Base-by-base conservation (phyloP, 352 stramenopile species). In the Phytophthora pistaciae region DNA sequence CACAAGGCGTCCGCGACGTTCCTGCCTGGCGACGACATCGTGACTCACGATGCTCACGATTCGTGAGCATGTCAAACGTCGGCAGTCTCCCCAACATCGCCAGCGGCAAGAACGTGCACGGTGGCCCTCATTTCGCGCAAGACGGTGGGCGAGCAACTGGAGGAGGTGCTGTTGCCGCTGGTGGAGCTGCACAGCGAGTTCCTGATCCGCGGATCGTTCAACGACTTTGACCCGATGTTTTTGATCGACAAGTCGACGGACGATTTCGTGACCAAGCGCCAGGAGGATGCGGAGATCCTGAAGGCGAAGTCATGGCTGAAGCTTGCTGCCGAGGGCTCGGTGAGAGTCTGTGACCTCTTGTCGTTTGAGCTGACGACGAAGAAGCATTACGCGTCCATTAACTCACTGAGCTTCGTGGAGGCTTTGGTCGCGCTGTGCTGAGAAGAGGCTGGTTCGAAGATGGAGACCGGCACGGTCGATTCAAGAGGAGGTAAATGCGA, bases 161-260 rank as follows among this genome's bases (percentile, higher is more conserved):
- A 81, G 16, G 84, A 91, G 62, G 71, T 81, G 48, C 64, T 91
- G 3, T 78, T 88, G 68, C 85, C 87, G 31, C 70, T 94, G 1
- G 83, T 96, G 10, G 84, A 95, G 64, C 71, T 97, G 14, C 80
- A 82, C 44, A 95, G 84, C 33, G 88, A 95, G 70, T 97, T 97
- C 62, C 68, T 97, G 27, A 94, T 97, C 60, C 89, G 91, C 38
- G 91, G 89, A 31, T 81, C 78, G 18, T 96, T 95, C 31, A 59
- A 76, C 0, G 88, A 96, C 69, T 95, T 95, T n/a, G n/a, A n/a
- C n/a, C n/a, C n/a, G n/a, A n/a, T n/a, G n/a, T n/a, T n/a, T n/a
- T n/a, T n/a, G n/a, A 70, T 88, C 49, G 78, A 88, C 8, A 75
- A 85, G 20, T 75, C 83, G 25, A 70, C 63, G 14, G 67, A 83